phyloP scores from a whole-genome alignment of 768 basidiomycete species.

The Scleroderma citrinum region DNA sequence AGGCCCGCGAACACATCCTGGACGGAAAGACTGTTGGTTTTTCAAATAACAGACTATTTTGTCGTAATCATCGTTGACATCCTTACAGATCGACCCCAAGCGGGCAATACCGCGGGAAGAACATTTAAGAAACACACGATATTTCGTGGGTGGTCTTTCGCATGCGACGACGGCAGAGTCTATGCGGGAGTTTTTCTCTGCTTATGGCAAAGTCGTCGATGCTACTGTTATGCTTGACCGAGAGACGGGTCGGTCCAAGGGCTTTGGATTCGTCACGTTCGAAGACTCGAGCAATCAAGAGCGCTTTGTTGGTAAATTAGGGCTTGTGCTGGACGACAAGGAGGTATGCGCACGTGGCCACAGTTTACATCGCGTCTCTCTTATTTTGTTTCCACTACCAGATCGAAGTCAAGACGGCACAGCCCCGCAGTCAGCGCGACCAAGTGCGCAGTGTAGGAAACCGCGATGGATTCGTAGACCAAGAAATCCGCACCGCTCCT shows the following conservation, averaged over 20 bases:
- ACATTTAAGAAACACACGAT: slow-evolving; percentile 67
- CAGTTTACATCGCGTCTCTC: background rate
- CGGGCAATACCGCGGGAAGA: slow-evolving; percentile 82
- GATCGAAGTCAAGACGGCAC: slow-evolving; percentile 83
- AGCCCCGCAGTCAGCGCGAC: slow-evolving; percentile 61
- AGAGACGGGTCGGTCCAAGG: slow-evolving; percentile 68
- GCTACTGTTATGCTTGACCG: slow-evolving; percentile 84
- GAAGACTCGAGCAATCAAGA: slow-evolving; percentile 59
- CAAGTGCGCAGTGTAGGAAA: slow-evolving; percentile 35
- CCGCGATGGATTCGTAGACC: slow-evolving; percentile 30
- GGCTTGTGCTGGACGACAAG: slow-evolving; percentile 69
- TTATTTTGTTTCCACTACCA: slow-evolving; percentile 18
- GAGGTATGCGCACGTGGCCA: slow-evolving; percentile 59
- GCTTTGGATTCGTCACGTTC: slow-evolving; percentile 84
- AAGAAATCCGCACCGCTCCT: slow-evolving; percentile 31
- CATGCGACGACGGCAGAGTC: slow-evolving; percentile 62
- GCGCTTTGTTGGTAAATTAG: slow-evolving; percentile 60
- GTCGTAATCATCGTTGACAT: background rate
- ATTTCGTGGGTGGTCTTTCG: slow-evolving; percentile 77
- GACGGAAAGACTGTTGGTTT: slow-evolving; percentile 73
- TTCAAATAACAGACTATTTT: background rate
- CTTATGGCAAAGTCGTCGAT: slow-evolving; percentile 77
- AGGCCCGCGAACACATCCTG: slow-evolving; percentile 59
- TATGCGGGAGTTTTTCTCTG: slow-evolving; percentile 62
- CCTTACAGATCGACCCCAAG: slow-evolving; percentile 74